These are phyloP conservation scores for Aspergillus versicolor DNA, from an alignment of 2,329 filamentous ascomycete species.

Conservation along the genomic window DNA sequence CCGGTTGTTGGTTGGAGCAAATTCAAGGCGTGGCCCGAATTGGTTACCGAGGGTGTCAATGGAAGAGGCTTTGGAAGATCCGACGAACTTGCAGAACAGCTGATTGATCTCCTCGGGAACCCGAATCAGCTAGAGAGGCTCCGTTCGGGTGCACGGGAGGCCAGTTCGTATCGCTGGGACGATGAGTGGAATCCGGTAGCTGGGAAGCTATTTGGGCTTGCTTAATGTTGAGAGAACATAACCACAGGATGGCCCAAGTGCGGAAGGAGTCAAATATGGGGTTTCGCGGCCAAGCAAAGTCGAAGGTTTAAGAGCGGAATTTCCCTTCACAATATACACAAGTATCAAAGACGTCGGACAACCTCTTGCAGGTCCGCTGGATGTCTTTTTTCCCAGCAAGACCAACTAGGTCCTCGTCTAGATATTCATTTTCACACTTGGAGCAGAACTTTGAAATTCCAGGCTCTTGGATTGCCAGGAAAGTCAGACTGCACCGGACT, in stretches of 20 bases:
- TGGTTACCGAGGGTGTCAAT: slow-evolving; percentile 85
- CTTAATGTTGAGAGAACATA: neutral
- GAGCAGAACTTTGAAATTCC: slow-evolving; percentile 55
- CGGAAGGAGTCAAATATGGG: neutral
- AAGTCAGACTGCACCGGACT: slow-evolving; percentile 56
- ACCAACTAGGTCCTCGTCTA: slow-evolving; percentile 44
- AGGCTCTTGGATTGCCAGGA: slow-evolving; percentile 55
- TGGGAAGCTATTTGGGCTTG: slow-evolving; percentile 64
- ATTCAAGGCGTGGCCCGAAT: slow-evolving; percentile 85
- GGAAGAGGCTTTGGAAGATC: slow-evolving; percentile 79
- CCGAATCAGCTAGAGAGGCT: slow-evolving; percentile 58
- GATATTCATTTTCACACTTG: slow-evolving; percentile 50
- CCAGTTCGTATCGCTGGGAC: slow-evolving; percentile 80
- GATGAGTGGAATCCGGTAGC: slow-evolving; percentile 89
- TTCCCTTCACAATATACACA: slow-evolving; percentile 38
- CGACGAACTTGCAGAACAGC: slow-evolving; percentile 61
- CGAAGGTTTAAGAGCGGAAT: slow-evolving; percentile 24
- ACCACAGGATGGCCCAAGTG: neutral
- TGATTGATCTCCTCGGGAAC: slow-evolving; percentile 65
- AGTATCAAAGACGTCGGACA: slow-evolving; percentile 35
- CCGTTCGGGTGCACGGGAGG: slow-evolving; percentile 68
- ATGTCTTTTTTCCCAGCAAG: slow-evolving; percentile 15
- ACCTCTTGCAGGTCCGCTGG: slow-evolving; percentile 20
- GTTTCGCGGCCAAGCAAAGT: neutral
- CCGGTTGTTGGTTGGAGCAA: slow-evolving; percentile 83